Conservation (phyloP, 768 basidiomycete genomes). For the Hypholoma sublateritium region DNA sequence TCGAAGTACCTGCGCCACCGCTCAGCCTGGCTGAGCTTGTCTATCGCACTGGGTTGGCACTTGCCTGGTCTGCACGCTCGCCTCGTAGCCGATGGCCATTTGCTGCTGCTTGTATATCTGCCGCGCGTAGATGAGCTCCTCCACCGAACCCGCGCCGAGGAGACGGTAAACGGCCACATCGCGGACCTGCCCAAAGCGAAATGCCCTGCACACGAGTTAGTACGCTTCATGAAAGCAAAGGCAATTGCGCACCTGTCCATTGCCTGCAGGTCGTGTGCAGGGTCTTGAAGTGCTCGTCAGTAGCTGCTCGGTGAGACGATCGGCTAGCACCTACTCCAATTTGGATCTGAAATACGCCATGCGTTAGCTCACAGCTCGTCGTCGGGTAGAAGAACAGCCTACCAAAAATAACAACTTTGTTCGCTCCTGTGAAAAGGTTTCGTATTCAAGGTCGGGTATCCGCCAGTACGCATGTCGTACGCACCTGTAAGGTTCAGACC, state of each 20-base stretch:
- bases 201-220: conserved; percentile 45
- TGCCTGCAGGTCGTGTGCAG: conserved; percentile 91
- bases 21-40: no score
- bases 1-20: conserved; percentile 63
- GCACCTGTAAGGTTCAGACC: conserved; percentile 79
- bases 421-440: conserved; percentile 54
- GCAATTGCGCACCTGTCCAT: conserved; percentile 59
- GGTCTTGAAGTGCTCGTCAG: conserved; percentile 27
- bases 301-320: background rate
- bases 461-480: background rate
- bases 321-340: conserved; percentile 74
- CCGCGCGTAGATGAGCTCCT: conserved; percentile 85
- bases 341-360: conserved; percentile 60
- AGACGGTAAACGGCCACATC: conserved; percentile 85
- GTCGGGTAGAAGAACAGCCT: conserved; percentile 20
- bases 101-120: conserved; percentile 94
- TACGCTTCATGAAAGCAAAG: background rate
- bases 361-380: conserved; percentile 7
- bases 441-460: background rate
- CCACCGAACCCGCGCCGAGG: conserved; percentile 83
- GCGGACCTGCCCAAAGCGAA: conserved; percentile 83
- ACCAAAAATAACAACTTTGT: conserved; percentile 93
- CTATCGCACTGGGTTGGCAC: background rate
- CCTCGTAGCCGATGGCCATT: conserved; percentile 88
- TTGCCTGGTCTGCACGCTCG: conserved; percentile 78